Percentiles rank a stretch among this genome's conserved stretches.
phyloP scores from a whole-genome alignment of 2,329 filamentous ascomycete genomes.

The Apiospora sp. region DNA sequence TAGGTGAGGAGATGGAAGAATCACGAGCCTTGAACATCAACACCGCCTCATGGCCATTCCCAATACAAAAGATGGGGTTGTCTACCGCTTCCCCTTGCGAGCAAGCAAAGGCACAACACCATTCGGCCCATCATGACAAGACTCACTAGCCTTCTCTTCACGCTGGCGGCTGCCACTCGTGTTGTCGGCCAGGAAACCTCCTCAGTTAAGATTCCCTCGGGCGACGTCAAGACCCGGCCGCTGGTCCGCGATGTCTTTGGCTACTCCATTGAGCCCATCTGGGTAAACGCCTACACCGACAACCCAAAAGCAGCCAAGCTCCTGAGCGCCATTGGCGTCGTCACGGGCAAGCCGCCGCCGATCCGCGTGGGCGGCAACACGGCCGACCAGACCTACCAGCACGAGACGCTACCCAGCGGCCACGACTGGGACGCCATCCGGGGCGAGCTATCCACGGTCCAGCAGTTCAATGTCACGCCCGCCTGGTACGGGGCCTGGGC shows the following conservation, averaged over 20 bases:
- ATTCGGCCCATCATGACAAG: neutral
- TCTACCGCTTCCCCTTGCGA: neutral
- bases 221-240: constrained; percentile 36
- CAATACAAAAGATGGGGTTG: neutral
- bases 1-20: constrained; percentile 2
- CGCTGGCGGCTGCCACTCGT: neutral
- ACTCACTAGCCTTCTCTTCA: neutral
- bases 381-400: constrained; percentile 44
- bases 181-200: constrained; percentile 24
- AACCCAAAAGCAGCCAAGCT: constrained; percentile 40
- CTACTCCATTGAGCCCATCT: constrained; percentile 46
- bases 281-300: constrained; percentile 42
- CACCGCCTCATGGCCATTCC: too few relatives aligned
- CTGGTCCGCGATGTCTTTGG: constrained; percentile 43
- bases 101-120: neutral
- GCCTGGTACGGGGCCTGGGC: constrained; percentile 43
- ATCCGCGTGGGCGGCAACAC: constrained; percentile 46
- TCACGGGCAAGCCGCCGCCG: constrained; percentile 42
- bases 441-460: constrained; percentile 31
- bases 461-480: constrained; percentile 43
- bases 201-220: constrained; percentile 37
- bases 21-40: neutral
- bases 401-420: constrained; percentile 38
- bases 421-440: constrained; percentile 40
- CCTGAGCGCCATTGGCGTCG: constrained; percentile 36